Conservation (phyloP, 176 grass and related monocot genomes). For the Aegilops sharonensis region DNA sequence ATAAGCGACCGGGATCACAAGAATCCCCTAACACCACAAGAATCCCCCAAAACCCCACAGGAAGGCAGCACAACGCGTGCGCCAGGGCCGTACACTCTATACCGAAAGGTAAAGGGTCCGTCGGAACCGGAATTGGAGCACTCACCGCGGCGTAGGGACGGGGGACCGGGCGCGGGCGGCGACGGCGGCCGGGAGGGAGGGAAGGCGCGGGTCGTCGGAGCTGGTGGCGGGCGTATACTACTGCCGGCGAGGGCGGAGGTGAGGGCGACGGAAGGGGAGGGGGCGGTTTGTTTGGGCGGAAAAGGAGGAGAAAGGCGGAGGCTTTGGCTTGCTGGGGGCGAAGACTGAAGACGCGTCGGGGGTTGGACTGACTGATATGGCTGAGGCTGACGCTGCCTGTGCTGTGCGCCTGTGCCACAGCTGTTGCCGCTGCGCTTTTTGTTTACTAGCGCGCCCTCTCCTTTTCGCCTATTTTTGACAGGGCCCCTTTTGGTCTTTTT, state of each 20-base stretch:
- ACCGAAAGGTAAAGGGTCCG: neutral
- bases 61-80: neutral
- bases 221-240: neutral
- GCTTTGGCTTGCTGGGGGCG: conserved; percentile 26
- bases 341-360: conserved; percentile 41
- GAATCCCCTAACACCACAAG: neutral
- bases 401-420: neutral
- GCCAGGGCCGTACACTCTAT: neutral
- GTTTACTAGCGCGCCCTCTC: neutral
- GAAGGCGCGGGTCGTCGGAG: neutral
- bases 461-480: conserved; percentile 10
- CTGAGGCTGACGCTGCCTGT: neutral
- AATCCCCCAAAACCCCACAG: neutral
- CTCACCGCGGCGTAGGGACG: conserved; percentile 24
- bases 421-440: conserved; percentile 23
- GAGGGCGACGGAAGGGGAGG: neutral
- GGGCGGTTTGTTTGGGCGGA: conserved; percentile 31
- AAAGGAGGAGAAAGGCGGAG: conserved; percentile 6
- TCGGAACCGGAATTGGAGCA: neutral
- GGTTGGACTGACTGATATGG: conserved; percentile 26
- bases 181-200: neutral
- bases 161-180: neutral
- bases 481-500: neutral
- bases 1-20: neutral
- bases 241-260: neutral